Percentiles rank a stretch among this genome's conserved stretches.
These are phyloP conservation scores for Diaporthe citrichinensis DNA, from an alignment of 2,329 filamentous ascomycete genomes.

Conservation along the genomic window DNA sequence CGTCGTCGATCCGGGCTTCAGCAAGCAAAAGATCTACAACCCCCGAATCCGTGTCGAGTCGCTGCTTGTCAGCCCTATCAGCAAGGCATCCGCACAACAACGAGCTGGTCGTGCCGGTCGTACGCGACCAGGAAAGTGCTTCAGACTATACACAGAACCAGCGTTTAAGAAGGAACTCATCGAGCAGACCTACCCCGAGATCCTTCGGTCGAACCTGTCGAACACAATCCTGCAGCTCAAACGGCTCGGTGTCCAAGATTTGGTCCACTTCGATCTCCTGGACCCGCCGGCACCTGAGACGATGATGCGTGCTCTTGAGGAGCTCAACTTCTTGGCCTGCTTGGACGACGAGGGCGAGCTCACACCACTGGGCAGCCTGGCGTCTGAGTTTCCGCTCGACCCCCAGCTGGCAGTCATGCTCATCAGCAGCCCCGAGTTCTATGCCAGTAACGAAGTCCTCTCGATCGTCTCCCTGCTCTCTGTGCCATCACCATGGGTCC, in stretches of 20 bases:
- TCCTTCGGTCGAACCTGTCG: constrained; percentile 92
- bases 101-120: constrained; percentile 98
- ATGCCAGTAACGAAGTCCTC: constrained; percentile 98
- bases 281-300: constrained; percentile 98
- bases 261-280: constrained; percentile 99
- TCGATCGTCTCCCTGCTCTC: constrained; percentile 95
- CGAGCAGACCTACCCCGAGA: constrained; percentile 96
- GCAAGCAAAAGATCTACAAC: constrained; percentile 99
- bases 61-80: constrained; percentile 96
- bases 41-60: constrained; percentile 97
- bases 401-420: constrained; percentile 97
- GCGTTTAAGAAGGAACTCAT: constrained; percentile 99
- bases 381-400: constrained; percentile 96
- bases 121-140: constrained; percentile 98
- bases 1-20: constrained; percentile 98
- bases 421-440: constrained; percentile 97
- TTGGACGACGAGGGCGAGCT: constrained; percentile 96
- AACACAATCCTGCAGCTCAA: constrained; percentile 97
- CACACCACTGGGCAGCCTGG: constrained; percentile 85
- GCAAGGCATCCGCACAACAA: constrained; percentile 96
- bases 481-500: constrained; percentile 93
- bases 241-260: constrained; percentile 94
- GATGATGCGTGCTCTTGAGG: constrained; percentile 96
- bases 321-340: constrained; percentile 97
- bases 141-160: constrained; percentile 93